These are phyloP conservation scores for Phylloporus sp. DNA, from an alignment of 768 basidiomycete genomes.

Conservation along the genomic window DNA sequence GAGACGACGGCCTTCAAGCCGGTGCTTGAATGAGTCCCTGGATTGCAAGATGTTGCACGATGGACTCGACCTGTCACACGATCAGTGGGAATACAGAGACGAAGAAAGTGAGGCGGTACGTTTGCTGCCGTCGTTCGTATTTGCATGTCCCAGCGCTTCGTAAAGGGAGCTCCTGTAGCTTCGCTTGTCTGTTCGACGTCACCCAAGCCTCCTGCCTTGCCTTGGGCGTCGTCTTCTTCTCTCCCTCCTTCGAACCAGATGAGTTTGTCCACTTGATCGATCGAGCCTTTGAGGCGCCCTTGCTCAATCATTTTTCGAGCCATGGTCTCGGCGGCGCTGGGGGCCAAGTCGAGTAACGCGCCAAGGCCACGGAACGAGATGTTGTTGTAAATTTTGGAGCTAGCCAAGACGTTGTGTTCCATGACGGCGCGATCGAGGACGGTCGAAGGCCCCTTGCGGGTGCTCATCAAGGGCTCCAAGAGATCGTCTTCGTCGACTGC, in stretches of 20 bases:
- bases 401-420: slow-evolving; percentile 97
- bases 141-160: slow-evolving; percentile 94
- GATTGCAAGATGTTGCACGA: slow-evolving; percentile 76
- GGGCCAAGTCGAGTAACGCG: slow-evolving; percentile 79
- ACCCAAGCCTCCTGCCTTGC: slow-evolving; percentile 90
- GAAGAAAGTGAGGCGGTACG: slow-evolving; percentile 39
- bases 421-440: slow-evolving; percentile 96
- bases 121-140: slow-evolving; percentile 86
- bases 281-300: slow-evolving; percentile 84
- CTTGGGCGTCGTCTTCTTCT: slow-evolving; percentile 90
- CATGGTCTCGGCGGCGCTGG: slow-evolving; percentile 94
- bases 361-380: slow-evolving; percentile 96
- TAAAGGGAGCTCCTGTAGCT: slow-evolving; percentile 84
- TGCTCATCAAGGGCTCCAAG: slow-evolving; percentile 56
- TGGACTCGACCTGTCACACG: slow-evolving; percentile 63
- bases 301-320: slow-evolving; percentile 99
- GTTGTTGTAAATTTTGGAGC: slow-evolving; percentile 96
- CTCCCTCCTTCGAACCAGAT: slow-evolving; percentile 87
- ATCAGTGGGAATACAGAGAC: slow-evolving; percentile 1
- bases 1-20: slow-evolving; percentile 16
- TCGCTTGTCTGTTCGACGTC: slow-evolving; percentile 81
- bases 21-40: slow-evolving; percentile 54
- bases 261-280: slow-evolving; percentile 92
- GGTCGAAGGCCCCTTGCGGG: slow-evolving; percentile 86
- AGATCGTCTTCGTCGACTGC: slow-evolving; percentile 53